Evolutionary conservation across 768 basidiomycete genomes (phyloP), one percentile per base, ranked within the genome.

Genomic region (Lactifluus piperatus): DNA sequence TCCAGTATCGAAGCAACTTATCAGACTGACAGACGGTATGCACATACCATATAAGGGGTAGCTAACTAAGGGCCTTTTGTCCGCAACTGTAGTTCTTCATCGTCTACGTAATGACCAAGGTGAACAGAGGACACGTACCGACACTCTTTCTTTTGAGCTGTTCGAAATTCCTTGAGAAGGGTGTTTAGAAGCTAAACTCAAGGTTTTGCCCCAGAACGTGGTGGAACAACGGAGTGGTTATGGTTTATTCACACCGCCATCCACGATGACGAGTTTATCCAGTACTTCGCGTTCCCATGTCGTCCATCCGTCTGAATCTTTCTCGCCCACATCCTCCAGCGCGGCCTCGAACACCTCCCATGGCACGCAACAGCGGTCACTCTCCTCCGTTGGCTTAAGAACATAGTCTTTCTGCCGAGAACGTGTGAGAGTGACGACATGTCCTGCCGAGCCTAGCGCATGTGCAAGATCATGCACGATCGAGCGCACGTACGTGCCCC

Each of bases 401-500:
- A 77, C 75, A 66, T 93, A 97, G 30, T 81, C 80, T 4, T 93
- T 91, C 77, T 98, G 97, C 39, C 90, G 80, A n/a, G 86, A 85
- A 36, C 97, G 83, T 14, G 83, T 88, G 59, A 98, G 79, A 8
- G 86, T 91, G 45, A 95, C 94, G 41, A 99, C 94, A 70, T 97
- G 93, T 0, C 93, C 97, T 5, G 91, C 91, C 26, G 88, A 91
- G 2, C 85, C 91, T 20, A 99, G 69, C 1, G 84, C 81, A 62
- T 83, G 83, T 16, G 88, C 92, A 8, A 99, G 78, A 70, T 99
- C 97, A 70, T 98, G 93, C 44, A 94, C 87, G 64, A 99, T 87
- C 1, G 89, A 94, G 51, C 97, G 86, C 54, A 99, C 94, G 67
- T 99, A 99, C 14, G 97, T 98, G 41, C 97, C 97, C 27, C 91